Base-by-base conservation (phyloP, 2,329 filamentous ascomycete species). In the Zymoseptoria pseudotritici region DNA sequence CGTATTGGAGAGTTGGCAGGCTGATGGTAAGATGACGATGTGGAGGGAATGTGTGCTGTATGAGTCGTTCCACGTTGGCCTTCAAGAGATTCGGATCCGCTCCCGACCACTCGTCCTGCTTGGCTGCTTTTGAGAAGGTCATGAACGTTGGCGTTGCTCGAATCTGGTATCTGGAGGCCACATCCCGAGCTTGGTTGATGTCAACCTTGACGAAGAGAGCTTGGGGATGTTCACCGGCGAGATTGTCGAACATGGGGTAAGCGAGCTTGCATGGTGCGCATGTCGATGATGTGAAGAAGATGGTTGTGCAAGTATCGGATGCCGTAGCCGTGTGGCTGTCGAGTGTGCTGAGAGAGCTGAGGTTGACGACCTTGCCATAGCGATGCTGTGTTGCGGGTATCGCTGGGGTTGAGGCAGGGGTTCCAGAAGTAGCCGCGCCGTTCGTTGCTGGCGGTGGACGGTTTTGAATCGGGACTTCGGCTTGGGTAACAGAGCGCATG, bases 271-370 rank as follows among this genome's bases (percentile, higher is more conserved):
- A 97, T 0, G 92, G 91, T 0, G 85, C 83, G 70, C 92, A 97
- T 2, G 87, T 94, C 2, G 88, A 84, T 3, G 90, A 96, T 0
- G 93, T 97, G 77, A 97, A 97, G 79, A 97, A 97, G 59, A 97
- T 82, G 46, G 93, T 83, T 0, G 90, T 90, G 61, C 87, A 91
- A 0, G 88, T 86, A 4, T 82, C 79, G 26, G 80, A 79, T 0
- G 89, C 88, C 1, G 77, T 76, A 0, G 77, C 72, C 5, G 94
- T 77, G 1, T 87, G 75, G 19, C 76, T 76, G 46, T 90, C 81
- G 1, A 94, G 75, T 26, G 87, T 82, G 4, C 76, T 73, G 4
- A 87, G 73, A 21, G 77, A 84, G 24, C 80, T 83, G 7, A 87
- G 82, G 59, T 83, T 82, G 60, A 83, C 82, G 19, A 95, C 89